phyloP scores from a whole-genome alignment of 306 rosid species.

The Malus sylvestris region DNA sequence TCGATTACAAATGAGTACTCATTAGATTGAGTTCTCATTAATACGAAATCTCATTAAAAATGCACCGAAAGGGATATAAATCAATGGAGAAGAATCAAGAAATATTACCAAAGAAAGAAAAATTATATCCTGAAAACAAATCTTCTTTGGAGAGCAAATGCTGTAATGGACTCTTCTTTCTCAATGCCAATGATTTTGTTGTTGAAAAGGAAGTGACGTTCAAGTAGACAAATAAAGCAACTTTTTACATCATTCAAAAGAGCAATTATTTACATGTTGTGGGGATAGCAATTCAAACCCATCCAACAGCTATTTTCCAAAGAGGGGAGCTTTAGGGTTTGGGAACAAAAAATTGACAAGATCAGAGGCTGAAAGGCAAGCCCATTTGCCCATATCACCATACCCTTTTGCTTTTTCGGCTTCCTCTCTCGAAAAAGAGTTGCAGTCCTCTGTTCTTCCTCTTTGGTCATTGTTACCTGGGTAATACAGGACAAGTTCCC shows the following conservation, averaged over 20 bases:
- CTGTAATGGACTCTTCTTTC: neutral
- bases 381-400: neutral
- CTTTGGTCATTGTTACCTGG: neutral
- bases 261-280: neutral
- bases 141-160: neutral
- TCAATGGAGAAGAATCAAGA: neutral
- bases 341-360: neutral
- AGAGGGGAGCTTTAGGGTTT: neutral
- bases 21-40: no score
- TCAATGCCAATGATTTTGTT: neutral
- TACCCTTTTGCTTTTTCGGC: neutral
- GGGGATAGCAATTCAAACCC: neutral
- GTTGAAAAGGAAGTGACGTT: neutral
- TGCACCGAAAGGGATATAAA: neutral
- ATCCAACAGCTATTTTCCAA: slow-evolving; percentile 1
- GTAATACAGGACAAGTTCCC: neutral
- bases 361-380: neutral
- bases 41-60: no score
- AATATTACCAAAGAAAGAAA: neutral
- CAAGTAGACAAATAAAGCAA: neutral
- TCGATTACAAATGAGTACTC: neutral
- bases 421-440: neutral
- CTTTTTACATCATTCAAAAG: neutral
- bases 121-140: neutral
- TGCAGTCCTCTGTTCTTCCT: neutral